A percentile compares a stretch with the other conserved stretches of the same genome.
Conservation (phyloP, 2,329 filamentous ascomycete species). For the Parastagonospora avenae region DNA sequence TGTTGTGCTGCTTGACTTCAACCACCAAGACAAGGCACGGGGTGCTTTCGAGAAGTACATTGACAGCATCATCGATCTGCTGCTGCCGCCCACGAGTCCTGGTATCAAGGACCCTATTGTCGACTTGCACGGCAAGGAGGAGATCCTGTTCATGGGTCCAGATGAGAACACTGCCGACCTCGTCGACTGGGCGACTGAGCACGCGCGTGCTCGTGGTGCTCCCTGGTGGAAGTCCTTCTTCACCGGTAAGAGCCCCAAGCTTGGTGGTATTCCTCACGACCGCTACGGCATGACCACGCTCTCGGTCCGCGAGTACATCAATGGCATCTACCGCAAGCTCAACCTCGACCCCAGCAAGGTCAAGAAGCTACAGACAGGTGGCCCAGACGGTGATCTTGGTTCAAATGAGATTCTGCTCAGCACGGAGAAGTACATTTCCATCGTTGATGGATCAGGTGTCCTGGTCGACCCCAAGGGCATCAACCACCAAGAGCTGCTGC, state of each 20-base stretch:
- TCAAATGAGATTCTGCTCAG: constrained; percentile 97
- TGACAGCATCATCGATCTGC: constrained; percentile 93
- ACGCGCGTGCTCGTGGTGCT: constrained; percentile 83
- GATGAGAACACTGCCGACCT: constrained; percentile 98
- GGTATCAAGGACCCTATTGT: constrained; percentile 99
- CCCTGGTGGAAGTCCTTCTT: constrained; percentile 99
- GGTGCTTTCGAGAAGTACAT: constrained; percentile 99
- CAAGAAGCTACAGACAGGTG: constrained; percentile 95
- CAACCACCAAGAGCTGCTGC: constrained; percentile 79
- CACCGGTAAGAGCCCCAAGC: constrained; percentile 94
- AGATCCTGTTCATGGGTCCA: constrained; percentile 98
- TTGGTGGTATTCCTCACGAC: constrained; percentile 97
- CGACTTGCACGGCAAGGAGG: constrained; percentile 90
- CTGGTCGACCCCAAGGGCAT: constrained; percentile 91
- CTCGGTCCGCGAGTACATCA: constrained; percentile 93
- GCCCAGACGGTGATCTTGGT: constrained; percentile 93
- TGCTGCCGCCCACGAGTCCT: constrained; percentile 85
- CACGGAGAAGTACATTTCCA: constrained; percentile 92
- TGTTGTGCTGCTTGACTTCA: constrained; percentile 90
- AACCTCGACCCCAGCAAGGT: constrained; percentile 84
- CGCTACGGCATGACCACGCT: constrained; percentile 96
- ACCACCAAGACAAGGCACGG: constrained; percentile 89
- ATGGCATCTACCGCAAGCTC: constrained; percentile 96
- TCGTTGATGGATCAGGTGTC: constrained; percentile 96
- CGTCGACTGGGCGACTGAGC: constrained; percentile 98